Base-by-base conservation (phyloP, 2,329 filamentous ascomycete species). In the Aphanoascus verrucosus region DNA sequence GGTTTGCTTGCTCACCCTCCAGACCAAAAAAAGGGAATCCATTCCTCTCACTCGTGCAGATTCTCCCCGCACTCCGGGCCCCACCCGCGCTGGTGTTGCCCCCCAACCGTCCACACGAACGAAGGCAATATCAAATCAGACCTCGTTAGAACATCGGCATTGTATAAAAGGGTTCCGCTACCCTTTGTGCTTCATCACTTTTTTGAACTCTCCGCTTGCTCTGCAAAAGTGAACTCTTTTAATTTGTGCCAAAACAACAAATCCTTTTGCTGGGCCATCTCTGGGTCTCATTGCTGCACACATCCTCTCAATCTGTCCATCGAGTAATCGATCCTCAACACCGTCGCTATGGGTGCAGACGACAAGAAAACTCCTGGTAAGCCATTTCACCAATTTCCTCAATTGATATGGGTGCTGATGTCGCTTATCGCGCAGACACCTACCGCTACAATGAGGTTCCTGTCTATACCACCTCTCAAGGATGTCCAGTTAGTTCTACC, bases 391-490 rank as follows among this genome's bases (percentile, higher is more conserved):
- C 11, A 20, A 35, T 40, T 28, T 15, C 15, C 42, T 7, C 17
- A 23, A 14, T 28, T 15, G 14, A 42, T 37, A 14, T 46, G 41
- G 41, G 37, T 43, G 52, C 56, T 55, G 35, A 48, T 53, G 32
- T 34, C 20, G 17, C 11, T 32, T 56, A 20, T 54, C 12, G 40
- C 23, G 23, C 15, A 70, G 68, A 65, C 53, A 69, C 67, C 54
- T 70, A 70, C 65, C 74, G 74, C 58, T 82, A 82, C 66, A 71
- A 77, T 60, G 77, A 82, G 66, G 75, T 73, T 62, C 78, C 78
- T 46, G 70, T 77, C 57, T 81, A 81, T 65, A 81, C 79, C 9
- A 75, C 77, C 32, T 81, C 78, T 63, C 81, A 79, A 72, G 79
- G 79, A 61, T 76, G 73, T 41, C 79, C 79, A 52, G 67, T 69